Evolutionary conservation across 805 yeast species (phyloP), one percentile per base, ranked within the genome.

Genomic region (Spathaspora passalidarum): DNA sequence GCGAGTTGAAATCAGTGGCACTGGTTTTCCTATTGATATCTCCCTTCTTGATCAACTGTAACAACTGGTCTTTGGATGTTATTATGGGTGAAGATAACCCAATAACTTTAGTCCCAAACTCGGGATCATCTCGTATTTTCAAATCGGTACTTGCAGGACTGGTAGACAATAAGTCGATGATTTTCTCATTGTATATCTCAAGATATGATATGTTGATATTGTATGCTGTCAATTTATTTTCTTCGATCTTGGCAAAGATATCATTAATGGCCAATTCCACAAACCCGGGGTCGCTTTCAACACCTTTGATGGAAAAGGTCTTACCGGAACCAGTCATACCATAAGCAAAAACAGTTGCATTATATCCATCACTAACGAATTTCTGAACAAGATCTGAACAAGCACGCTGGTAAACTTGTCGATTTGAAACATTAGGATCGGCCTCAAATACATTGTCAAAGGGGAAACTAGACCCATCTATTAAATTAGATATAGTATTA

Each of bases 321-420:
- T 89, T 89, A 9, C 97, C 97, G 1, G 95, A 85, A 0, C 96
- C 96, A 0, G 97, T 89, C 89, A 87, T 87, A 29, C 97, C 97
- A 57, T 89, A 89, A 0, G 98, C 97, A 62, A 92, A 89, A 0
- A 91, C 81, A 0, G 97, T 90, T 13, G 91, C 91, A 57, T 89
- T 89, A 62, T 68, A 91, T 0, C 96, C 97, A 13, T 82, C 82
- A 38, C 62, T 55, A 75, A 74, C 50, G 79, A 81, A 60, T 75
- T 79, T 51, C 59, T 68, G 32, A 75, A 82, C 62, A 76, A 75
- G 29, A 72, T 80, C 53, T 58, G 73, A 40, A 80, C 95, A 41
- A 73, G 68, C 69, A 11, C 63, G 61, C 16, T 67, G 66, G 61
- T 88, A 92, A 2, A 92, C 87, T 17, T 78, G 76, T 3, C 58